Conservation (phyloP, 805 yeast species). For the Candida ipomoeae region DNA sequence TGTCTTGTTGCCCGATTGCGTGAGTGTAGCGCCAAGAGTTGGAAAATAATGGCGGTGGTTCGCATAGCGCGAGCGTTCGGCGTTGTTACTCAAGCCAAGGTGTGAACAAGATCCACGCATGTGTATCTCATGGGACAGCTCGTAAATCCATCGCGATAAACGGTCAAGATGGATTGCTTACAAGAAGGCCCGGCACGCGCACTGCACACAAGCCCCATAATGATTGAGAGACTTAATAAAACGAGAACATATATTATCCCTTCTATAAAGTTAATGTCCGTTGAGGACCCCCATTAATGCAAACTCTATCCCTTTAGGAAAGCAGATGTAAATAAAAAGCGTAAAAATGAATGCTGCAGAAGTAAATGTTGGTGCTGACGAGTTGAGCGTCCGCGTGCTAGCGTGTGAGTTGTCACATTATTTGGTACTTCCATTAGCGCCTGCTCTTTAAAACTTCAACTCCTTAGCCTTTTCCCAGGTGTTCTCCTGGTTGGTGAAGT, state of each 20-base stretch:
- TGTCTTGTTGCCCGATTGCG: neutral
- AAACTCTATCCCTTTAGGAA: slow-evolving; percentile 36
- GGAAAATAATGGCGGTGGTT: neutral
- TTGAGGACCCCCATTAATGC: slow-evolving; percentile 45
- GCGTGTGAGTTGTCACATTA: slow-evolving; percentile 41
- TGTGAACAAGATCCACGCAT: neutral
- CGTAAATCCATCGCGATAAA: neutral
- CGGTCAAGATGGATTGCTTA: neutral
- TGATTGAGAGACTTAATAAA: neutral
- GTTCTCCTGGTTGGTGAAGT: slow-evolving; percentile 98
- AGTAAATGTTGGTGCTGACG: slow-evolving; percentile 30
- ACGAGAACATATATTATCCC: slow-evolving; percentile 8
- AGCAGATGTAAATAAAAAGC: slow-evolving; percentile 20
- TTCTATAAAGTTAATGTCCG: slow-evolving; percentile 35
- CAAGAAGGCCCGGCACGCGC: neutral
- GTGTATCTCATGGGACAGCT: neutral
- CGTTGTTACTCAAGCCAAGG: neutral
- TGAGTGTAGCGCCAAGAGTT: neutral
- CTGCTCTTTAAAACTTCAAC: slow-evolving; percentile 48
- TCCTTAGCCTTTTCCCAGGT: slow-evolving; percentile 97
- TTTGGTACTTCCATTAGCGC: slow-evolving; percentile 5
- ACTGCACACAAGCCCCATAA: neutral
- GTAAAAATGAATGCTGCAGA: slow-evolving; percentile 14
- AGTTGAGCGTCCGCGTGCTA: slow-evolving; percentile 43
- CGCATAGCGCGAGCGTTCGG: neutral